Base-by-base conservation (phyloP, 2,329 filamentous ascomycete species). In the Neofusicoccum kwambonambiense region DNA sequence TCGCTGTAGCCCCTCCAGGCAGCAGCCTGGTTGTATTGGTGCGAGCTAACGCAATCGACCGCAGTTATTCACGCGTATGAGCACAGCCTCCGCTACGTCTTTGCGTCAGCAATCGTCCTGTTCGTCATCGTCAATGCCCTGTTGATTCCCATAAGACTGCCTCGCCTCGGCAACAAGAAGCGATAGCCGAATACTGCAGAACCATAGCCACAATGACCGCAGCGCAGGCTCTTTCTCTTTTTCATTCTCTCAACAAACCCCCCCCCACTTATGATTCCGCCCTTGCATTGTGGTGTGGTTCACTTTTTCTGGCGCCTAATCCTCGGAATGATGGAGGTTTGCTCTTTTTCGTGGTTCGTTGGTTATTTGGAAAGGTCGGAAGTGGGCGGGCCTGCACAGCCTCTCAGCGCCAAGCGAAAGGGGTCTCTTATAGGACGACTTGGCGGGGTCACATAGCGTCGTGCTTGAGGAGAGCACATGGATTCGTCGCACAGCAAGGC, bases 61-160 rank as follows among this genome's bases (percentile, higher is more conserved):
- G 61, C 27, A 77, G 77, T 79, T 5, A 77, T 79, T 56, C 70
- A 76, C 22, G 77, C 78, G 15, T 79, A 80, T 63, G 70, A 69
- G 41, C 70, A 71, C 51, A 77, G 76, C 64, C 68, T 79, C 31
- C 73, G 76, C 52, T 71, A 78, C 6, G 80, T 79, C 1, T 83
- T 82, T 67, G 72, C 80, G 50, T 78, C 74, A 2, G 76, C 80
- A 37, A 76, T 81, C 47, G 75, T 74, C 15, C 68, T 76, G 1
- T 71, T 90, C 61, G 82, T 86, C 0, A 64, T 84, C 8, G 73
- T 85, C 0, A 81, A 81, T 17, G 68, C 83, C 2, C 68, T 89
- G 57, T 73, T 88, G 2, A 11, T 83, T 41, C 82, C 83, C 0
- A 77, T 89, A 22, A 82, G 78, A 70, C 70, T 90, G 69, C 86